Base-by-base conservation (phyloP, 148 eudicot species). In the Cornus suecica region DNA sequence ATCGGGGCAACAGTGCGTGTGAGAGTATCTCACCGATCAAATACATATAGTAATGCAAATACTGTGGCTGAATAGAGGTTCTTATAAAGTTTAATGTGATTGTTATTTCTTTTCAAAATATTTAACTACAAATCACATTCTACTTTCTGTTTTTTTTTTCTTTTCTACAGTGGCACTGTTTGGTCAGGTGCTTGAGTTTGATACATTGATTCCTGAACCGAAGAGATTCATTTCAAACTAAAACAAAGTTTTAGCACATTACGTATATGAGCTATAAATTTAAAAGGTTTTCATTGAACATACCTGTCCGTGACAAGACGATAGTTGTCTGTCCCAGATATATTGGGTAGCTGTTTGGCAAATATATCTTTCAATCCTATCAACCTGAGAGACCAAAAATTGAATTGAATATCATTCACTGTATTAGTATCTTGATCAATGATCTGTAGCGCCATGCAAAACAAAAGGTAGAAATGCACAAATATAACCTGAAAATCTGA, bases 271-370 rank as follows among this genome's bases (percentile, higher is more conserved):
- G n/a, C n/a, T 32, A 37, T 25, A 37, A 8, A 22, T 10, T 37
- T 22, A 58, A 73, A 18, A 73, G 25, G 30, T 37, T 30, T 48
- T 58, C 54, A 60, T 31, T 41, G 64, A 68, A 60, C 58, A 77
- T 79, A 92, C 99, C 99, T 92, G 88, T 95, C 99, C 97, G 93
- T 91, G 64, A 95, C 84, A 69, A 95, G 94, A 69, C 99, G 99
- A 75, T 93, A 97, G 76, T 93, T 95, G 82, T 95, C 93, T 82
- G 93, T 97, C 84, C 87, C 93, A 28, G 99, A 97, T 97, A 95
- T 95, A 81, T 95, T 95, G 32, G 99, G 99, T 74, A 95, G 88
- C 82, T 95, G 99, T 77, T 90, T 87, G 30, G 88, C 93, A 93
- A 95, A 95, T 76, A 95, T 95, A 84, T 95, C 93, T 85, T 95